A percentile compares a stretch with the other conserved stretches of the same genome.
phyloP scores from a whole-genome alignment of 2,329 filamentous ascomycete genomes.

The Aspergillus puulaauensis region DNA sequence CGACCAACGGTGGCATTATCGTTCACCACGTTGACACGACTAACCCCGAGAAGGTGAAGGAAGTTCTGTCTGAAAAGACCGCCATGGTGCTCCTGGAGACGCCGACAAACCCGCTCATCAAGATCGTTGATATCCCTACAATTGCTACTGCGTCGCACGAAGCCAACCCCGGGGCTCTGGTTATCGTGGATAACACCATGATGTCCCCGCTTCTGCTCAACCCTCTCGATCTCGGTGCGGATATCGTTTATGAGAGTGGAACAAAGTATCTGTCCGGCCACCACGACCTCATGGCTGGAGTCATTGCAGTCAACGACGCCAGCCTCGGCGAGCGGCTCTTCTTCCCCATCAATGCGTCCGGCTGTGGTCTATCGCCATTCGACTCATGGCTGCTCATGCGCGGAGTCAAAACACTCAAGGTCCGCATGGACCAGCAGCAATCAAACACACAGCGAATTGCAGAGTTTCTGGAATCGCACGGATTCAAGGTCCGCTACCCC shows the following conservation, averaged over 20 bases:
- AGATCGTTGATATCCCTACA: slow-evolving; percentile 86
- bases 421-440: slow-evolving; percentile 99
- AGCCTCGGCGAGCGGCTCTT: slow-evolving; percentile 84
- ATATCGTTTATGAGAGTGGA: slow-evolving; percentile 95
- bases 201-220: slow-evolving; percentile 92
- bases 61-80: slow-evolving; percentile 74
- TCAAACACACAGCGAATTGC: slow-evolving; percentile 87
- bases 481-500: slow-evolving; percentile 94
- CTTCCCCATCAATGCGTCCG: slow-evolving; percentile 95
- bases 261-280: slow-evolving; percentile 98
- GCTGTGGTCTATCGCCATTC: slow-evolving; percentile 90
- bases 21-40: slow-evolving; percentile 98
- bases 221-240: slow-evolving; percentile 88
- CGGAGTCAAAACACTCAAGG: slow-evolving; percentile 92
- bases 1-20: slow-evolving; percentile 83
- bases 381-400: slow-evolving; percentile 95
- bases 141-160: slow-evolving; percentile 77
- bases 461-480: slow-evolving; percentile 83
- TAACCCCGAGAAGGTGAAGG: slow-evolving; percentile 65
- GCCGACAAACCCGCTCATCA: slow-evolving; percentile 96
- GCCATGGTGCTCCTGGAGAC: slow-evolving; percentile 95
- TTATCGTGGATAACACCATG: slow-evolving; percentile 98
- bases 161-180: slow-evolving; percentile 73
- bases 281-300: slow-evolving; percentile 98
- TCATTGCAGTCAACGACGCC: slow-evolving; percentile 85